phyloP scores from a whole-genome alignment of 805 yeast genomes.

The Ogataea nitratoaversa region DNA sequence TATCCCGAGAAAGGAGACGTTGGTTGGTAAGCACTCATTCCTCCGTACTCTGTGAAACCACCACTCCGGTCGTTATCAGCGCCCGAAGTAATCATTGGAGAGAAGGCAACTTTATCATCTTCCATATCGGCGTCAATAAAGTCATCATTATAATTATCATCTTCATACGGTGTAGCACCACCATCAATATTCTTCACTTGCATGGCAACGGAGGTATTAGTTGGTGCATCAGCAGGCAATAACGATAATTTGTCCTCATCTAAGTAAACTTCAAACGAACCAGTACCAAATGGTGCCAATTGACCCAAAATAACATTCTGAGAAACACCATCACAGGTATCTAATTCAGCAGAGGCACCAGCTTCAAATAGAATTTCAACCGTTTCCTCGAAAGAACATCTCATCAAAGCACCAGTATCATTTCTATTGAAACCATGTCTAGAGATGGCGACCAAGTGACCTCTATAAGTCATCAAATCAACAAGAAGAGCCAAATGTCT shows the following conservation, averaged over 20 bases:
- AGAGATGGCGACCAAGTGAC: conserved; percentile 96
- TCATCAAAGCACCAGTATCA: conserved; percentile 98
- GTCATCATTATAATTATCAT: conserved; percentile 62
- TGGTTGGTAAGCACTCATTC: conserved; percentile 43
- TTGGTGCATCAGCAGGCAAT: conserved; percentile 48
- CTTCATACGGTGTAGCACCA: conserved; percentile 88
- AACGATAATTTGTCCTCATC: conserved; percentile 81
- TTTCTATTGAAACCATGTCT: conserved; percentile 99
- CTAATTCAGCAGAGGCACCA: conserved; percentile 96
- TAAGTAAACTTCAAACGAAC: conserved; percentile 92
- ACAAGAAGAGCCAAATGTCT: conserved; percentile 97
- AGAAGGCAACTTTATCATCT: conserved; percentile 72
- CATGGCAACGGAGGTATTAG: conserved; percentile 35
- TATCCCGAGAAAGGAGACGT: conserved; percentile 52
- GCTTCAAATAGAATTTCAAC: conserved; percentile 97
- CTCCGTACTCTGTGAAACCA: conserved; percentile 87
- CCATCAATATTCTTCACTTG: conserved; percentile 56
- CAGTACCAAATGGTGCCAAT: conserved; percentile 98
- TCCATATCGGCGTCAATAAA: conserved; percentile 39
- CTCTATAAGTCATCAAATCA: conserved; percentile 98
- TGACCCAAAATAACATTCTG: conserved; percentile 97
- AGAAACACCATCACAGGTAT: conserved; percentile 97
- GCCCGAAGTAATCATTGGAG: conserved; percentile 89
- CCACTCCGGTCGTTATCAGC: conserved; percentile 70
- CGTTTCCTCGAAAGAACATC: conserved; percentile 99